Conservation (phyloP, 257 asterid genomes). For the Solanum gracilifrons region DNA sequence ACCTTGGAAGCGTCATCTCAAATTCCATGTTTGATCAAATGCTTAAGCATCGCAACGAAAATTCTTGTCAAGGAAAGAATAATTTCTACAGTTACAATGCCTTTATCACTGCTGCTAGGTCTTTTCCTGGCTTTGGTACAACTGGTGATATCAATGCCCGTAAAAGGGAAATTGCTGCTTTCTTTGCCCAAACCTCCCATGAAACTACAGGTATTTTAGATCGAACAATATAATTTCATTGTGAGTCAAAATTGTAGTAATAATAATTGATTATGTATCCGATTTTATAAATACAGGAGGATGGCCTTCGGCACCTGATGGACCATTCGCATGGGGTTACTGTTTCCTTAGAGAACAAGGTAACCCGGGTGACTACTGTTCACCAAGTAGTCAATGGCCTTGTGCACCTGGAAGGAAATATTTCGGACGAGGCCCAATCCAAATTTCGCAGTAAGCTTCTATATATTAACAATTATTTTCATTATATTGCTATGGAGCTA, state of each 20-base stretch:
- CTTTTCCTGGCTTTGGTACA: slow-evolving; percentile 16
- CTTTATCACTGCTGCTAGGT: slow-evolving; percentile 14
- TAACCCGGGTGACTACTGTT: slow-evolving; percentile 7
- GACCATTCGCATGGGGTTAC: slow-evolving; percentile 28
- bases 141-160: slow-evolving; percentile 10
- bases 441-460: slow-evolving; percentile 13
- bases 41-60: slow-evolving; percentile 9
- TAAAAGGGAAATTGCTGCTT: slow-evolving; percentile 22
- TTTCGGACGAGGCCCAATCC: slow-evolving; percentile 26
- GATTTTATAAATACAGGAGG: slow-evolving; percentile 8
- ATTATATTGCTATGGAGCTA: neutral
- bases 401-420: slow-evolving; percentile 18
- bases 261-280: neutral
- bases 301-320: slow-evolving; percentile 22
- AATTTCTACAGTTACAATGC: slow-evolving; percentile 22
- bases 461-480: neutral
- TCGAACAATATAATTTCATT: neutral
- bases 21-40: slow-evolving; percentile 3
- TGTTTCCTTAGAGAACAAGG: slow-evolving; percentile 18
- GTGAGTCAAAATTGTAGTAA: neutral
- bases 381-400: slow-evolving; percentile 10
- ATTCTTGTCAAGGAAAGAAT: neutral
- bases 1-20: neutral
- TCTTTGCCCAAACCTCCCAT: slow-evolving; percentile 25
- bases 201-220: neutral